Base-by-base conservation (phyloP, 306 rosid species). In the Dryas octopetala region DNA sequence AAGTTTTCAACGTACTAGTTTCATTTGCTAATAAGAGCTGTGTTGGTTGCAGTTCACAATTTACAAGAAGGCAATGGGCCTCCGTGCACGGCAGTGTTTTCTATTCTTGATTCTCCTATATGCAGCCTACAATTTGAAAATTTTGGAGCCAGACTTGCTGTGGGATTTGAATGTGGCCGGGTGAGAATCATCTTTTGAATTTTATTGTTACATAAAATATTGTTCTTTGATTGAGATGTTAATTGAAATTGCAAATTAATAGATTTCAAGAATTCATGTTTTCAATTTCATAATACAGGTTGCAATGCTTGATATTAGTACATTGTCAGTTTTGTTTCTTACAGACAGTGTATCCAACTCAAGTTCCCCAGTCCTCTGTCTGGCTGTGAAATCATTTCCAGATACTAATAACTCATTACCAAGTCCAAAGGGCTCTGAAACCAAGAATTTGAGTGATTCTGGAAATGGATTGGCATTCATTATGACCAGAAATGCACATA, bases 161-260 rank as follows among this genome's bases (percentile, higher is more conserved):
- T 91, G 55, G 96, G 96, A 71, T 91, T 86, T 86, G 91, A 89
- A 74, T 63, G 87, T 82, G 98, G 98, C 71, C 86, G 71, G 91
- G 98, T 93, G 77, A 81, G 85, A 44, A 47, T 84, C 75, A 67
- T 77, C 63, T 52, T 46, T 55, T 19, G 2, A 23, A 44, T 23
- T 19, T 17, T 19, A 44, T 6, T 45, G 2, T 32, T 23, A 19
- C 66, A 32, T 53, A 70, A 17, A 40, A 7, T 9, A 54, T 13
- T 1, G 51, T 41, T 32, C 9, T 51, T 51, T 28, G 28, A 44
- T 45, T 45, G 52, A 10, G 19, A 16, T 15, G 62, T 70, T n/a
- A 40, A 55, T 14, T 44, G 51, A 64, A 64, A 43, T 8, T 12
- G 12, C 9, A 19, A 57, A 43, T 55, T 7, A 78, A 84, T 51